phyloP scores from a whole-genome alignment of 352 stramenopile genomes.

The Phytophthora aleatoria region DNA sequence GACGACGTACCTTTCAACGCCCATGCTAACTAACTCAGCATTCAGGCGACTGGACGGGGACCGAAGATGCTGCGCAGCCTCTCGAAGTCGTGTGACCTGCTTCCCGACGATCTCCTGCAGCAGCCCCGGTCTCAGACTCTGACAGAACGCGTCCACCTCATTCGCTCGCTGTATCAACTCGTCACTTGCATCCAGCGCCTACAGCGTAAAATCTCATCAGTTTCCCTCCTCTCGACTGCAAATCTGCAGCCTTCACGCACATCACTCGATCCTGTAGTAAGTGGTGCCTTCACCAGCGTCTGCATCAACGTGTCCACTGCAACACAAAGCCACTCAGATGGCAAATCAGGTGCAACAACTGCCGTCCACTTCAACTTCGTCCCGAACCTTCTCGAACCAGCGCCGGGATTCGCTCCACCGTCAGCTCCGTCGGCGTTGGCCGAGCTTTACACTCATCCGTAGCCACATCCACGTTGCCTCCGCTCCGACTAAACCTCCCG shows the following conservation, averaged over 20 bases:
- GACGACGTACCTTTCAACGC: conserved; percentile 18
- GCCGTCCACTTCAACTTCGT: conserved; percentile 8
- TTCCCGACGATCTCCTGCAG: conserved; percentile 57
- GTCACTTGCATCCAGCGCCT: conserved; percentile 46
- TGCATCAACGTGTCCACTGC: conserved; percentile 39
- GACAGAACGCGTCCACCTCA: conserved; percentile 49
- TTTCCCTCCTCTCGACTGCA: neutral
- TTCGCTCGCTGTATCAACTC: conserved; percentile 43
- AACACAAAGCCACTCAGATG: neutral
- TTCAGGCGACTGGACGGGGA: conserved; percentile 19
- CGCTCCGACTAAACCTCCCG: conserved; percentile 11
- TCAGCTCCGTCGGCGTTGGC: conserved; percentile 18
- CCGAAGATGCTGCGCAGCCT: conserved; percentile 39
- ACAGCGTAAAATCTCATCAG: conserved; percentile 1
- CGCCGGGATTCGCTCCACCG: conserved; percentile 46
- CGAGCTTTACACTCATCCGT: neutral
- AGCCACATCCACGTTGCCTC: neutral
- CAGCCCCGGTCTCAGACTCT: conserved; percentile 45
- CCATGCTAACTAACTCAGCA: conserved; percentile 19
- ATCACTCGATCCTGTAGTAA: conserved; percentile 12
- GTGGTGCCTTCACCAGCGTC: conserved; percentile 7
- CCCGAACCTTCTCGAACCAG: conserved; percentile 51
- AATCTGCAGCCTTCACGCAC: conserved; percentile 1
- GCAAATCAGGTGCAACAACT: conserved; percentile 2
- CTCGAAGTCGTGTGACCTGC: conserved; percentile 42